phyloP scores from a whole-genome alignment of 768 basidiomycete genomes.

The Phallus indusiatus region DNA sequence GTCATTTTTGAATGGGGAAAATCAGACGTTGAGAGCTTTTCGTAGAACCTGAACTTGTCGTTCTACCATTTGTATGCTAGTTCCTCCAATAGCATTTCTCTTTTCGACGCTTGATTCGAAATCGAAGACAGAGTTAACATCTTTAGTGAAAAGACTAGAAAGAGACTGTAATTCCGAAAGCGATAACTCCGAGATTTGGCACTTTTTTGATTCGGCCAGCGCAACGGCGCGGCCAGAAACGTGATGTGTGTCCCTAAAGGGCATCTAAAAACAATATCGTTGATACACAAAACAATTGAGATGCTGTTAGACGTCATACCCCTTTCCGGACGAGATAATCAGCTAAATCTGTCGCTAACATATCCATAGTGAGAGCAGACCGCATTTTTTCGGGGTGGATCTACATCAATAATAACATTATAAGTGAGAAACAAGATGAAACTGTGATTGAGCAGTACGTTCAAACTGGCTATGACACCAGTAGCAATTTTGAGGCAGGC shows the following conservation, averaged over 20 bases:
- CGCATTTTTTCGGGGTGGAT: constrained; percentile 88
- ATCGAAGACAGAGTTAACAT: constrained; percentile 80
- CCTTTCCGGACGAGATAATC: constrained; percentile 99
- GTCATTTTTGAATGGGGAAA: neutral
- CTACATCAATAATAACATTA: constrained; percentile 28
- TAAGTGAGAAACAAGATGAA: neutral
- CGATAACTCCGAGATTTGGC: constrained; percentile 73
- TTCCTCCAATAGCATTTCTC: constrained; percentile 84
- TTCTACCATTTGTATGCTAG: constrained; percentile 75
- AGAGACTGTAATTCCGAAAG: constrained; percentile 72
- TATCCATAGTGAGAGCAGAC: constrained; percentile 88
- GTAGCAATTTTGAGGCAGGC: constrained; percentile 89
- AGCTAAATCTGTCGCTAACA: constrained; percentile 96
- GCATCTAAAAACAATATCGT: constrained; percentile 47
- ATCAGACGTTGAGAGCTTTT: constrained; percentile 30
- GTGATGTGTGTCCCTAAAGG: constrained; percentile 98
- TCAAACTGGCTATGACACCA: constrained; percentile 87
- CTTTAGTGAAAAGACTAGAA: constrained; percentile 67
- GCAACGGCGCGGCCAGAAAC: constrained; percentile 96
- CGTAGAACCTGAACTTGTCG: constrained; percentile 77
- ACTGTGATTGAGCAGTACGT: constrained; percentile 36
- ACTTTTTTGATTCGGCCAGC: constrained; percentile 73
- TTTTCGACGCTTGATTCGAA: constrained; percentile 95
- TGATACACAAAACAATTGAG: constrained; percentile 3
- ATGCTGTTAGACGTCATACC: constrained; percentile 38